A percentile compares a stretch with the other conserved stretches of the same genome.
Evolutionary conservation across 2,329 filamentous ascomycete species (phyloP).

Genomic region (Colletotrichum gigasporum): DNA sequence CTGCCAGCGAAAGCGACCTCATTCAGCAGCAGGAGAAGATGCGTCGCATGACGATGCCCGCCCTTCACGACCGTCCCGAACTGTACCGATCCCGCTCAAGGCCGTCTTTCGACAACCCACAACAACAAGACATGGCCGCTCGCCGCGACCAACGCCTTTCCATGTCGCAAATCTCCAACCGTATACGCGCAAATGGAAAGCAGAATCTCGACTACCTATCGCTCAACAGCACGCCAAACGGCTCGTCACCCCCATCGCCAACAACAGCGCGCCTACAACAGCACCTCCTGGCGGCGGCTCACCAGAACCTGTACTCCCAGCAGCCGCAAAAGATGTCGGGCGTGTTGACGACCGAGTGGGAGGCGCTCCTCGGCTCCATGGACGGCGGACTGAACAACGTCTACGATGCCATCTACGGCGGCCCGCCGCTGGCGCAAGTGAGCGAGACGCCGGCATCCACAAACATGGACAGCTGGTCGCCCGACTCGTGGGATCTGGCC

Average conservation of each 20-base stretch:
- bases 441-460: conserved; percentile 54
- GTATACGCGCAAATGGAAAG: conserved; percentile 41
- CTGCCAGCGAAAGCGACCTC: conserved; percentile 63
- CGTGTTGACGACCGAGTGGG: conserved; percentile 79
- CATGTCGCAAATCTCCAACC: conserved; percentile 52
- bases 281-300: conserved; percentile 23
- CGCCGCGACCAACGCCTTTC: conserved; percentile 61
- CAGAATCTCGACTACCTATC: conserved; percentile 69
- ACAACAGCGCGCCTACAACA: conserved; percentile 52
- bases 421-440: conserved; percentile 57
- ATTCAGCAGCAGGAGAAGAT: conserved; percentile 66
- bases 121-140: conserved; percentile 43
- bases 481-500: conserved; percentile 65
- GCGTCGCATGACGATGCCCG: conserved; percentile 65
- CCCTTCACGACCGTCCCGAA: conserved; percentile 45
- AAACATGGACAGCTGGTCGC: conserved; percentile 59
- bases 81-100: conserved; percentile 52
- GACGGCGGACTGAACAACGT: conserved; percentile 84
- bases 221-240: conserved; percentile 55
- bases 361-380: conserved; percentile 80
- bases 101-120: conserved; percentile 57
- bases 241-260: conserved; percentile 60
- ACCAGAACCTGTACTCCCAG: conserved; percentile 45
- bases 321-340: conserved; percentile 50
- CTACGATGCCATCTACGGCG: conserved; percentile 85